Conservation (phyloP, 2,329 filamentous ascomycete genomes). For the Aspergillus brasiliensis region DNA sequence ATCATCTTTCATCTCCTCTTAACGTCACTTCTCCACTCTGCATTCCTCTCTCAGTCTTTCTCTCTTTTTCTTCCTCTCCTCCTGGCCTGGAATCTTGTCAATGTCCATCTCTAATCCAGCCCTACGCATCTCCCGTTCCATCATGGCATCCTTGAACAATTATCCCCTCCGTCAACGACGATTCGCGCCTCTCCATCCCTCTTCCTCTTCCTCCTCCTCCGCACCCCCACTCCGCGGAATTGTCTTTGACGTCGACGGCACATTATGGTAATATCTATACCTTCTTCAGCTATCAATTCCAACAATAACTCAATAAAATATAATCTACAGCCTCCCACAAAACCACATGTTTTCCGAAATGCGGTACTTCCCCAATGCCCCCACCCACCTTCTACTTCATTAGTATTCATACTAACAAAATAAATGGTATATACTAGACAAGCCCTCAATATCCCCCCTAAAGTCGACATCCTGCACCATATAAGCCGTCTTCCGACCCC, state of each 20-base stretch:
- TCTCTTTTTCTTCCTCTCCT: not conserved
- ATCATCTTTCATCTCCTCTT: not conserved
- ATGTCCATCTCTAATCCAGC: not conserved
- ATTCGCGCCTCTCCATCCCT: slow-evolving; percentile 54
- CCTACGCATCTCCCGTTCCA: not conserved
- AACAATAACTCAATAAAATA: not conserved
- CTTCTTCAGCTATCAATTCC: not conserved
- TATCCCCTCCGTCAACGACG: slow-evolving; percentile 39
- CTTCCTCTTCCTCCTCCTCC: slow-evolving; percentile 28
- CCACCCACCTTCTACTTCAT: not conserved
- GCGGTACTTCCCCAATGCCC: slow-evolving; percentile 53
- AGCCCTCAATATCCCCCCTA: slow-evolving; percentile 71
- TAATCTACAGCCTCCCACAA: slow-evolving; percentile 70
- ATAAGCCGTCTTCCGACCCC: slow-evolving; percentile 70
- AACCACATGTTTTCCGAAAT: slow-evolving; percentile 95
- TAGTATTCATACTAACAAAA: not conserved
- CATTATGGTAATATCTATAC: slow-evolving; percentile 70
- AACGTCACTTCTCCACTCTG: not conserved
- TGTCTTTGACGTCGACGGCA: slow-evolving; percentile 94
- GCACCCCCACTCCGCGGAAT: slow-evolving; percentile 57
- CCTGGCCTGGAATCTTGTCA: not conserved
- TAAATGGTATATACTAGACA: slow-evolving; percentile 30
- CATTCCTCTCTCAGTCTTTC: not conserved
- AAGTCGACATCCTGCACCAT: slow-evolving; percentile 84
- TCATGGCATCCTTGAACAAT: slow-evolving; percentile 26